phyloP scores from a whole-genome alignment of 208 protist species.

The Leishmania lainsoni region DNA sequence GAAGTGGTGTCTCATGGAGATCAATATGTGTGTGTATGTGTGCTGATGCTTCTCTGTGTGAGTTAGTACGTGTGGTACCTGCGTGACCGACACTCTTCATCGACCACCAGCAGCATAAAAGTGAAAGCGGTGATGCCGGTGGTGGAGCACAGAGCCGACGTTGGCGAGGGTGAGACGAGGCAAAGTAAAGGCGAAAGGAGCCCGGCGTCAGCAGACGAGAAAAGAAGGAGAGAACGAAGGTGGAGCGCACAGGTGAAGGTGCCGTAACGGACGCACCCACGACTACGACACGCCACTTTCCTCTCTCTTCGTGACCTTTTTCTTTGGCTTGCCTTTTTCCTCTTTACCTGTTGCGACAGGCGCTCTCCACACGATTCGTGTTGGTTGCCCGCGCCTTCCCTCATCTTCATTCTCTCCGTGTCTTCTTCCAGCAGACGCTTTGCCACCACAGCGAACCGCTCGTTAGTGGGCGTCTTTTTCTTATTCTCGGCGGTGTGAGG shows the following conservation, averaged over 20 bases:
- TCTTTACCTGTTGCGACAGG: background rate
- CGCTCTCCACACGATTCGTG: background rate
- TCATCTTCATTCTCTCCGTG: too few species aligned
- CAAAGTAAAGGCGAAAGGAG: background rate
- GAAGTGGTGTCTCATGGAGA: background rate
- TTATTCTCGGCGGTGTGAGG: background rate
- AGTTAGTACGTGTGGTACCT: background rate
- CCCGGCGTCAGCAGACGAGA: slow-evolving; percentile 1
- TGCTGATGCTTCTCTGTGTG: slow-evolving; percentile 10
- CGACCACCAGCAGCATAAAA: background rate
- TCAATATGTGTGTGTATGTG: background rate
- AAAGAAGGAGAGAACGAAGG: background rate
- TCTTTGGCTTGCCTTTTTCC: background rate
- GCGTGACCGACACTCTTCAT: background rate
- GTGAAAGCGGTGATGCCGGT: background rate
- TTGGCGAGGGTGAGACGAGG: background rate
- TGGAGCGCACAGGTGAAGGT: background rate
- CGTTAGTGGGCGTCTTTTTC: background rate
- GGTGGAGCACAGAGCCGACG: background rate
- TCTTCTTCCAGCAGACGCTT: background rate
- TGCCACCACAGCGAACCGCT: background rate
- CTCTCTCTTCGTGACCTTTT: background rate
- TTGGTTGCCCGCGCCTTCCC: too few species aligned
- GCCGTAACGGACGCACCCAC: background rate
- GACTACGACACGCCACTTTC: too few species aligned